Evolutionary conservation across 2,329 filamentous ascomycete species (phyloP), one percentile per base, ranked within the genome.

Genomic region (Zymoseptoria passerinii): DNA sequence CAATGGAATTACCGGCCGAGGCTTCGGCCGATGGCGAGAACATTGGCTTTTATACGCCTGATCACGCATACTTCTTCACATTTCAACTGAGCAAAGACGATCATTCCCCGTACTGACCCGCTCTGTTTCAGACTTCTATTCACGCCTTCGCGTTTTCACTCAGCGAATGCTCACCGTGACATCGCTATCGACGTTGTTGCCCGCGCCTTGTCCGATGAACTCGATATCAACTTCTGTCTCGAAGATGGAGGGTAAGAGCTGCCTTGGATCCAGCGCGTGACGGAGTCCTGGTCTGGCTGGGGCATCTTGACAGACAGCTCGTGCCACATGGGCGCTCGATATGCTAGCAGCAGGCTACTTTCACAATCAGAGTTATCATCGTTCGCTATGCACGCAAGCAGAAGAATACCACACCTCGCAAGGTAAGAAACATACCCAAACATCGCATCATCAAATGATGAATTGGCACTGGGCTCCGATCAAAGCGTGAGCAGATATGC

Each of bases 401-500:
- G 23, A 23, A 23, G 23, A 23, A 23, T 23, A 23, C 23, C 23
- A 13, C 4, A 6, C 4, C 13, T 44, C 35, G 19, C 27, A 50
- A 48, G 61, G 62, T 64, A 60, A 60, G 60, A 52, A 44, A 28
- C 48, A 20, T 27, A 23, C 9, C 20, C 28, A 48, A 20, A 44
- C 52, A n/a, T 18, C 52, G 23, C 19, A 48, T 44, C 54, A 55
- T 63, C 54, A 57, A 58, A 52, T 72, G 71, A 73, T 72, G 71
- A 72, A 67, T 57, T 64, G 71, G 71, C 71, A 73, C 71, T 73
- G 71, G 71, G 71, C 71, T 72, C 71, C 71, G 71, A 72, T 59
- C 58, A 60, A 44, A 58, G 58, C 61, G 67, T 69, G 68, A 68
- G 67, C 63, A 63, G 67, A 72, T 66, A 72, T 58, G 66, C 71